phyloP scores from a whole-genome alignment of 768 basidiomycete species.

The Rhizopogon rudus region DNA sequence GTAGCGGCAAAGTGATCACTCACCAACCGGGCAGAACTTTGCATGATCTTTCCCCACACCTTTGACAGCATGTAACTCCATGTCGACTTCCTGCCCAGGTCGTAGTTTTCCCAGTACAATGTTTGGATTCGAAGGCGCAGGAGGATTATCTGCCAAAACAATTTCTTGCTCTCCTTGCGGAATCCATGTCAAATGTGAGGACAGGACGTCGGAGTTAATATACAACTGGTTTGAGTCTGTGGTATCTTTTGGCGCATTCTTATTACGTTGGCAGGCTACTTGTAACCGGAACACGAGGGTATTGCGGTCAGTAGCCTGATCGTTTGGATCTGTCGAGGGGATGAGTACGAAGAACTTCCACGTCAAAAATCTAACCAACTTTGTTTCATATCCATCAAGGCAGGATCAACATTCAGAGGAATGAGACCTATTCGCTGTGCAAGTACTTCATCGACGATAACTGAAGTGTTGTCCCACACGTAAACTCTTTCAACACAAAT shows the following conservation, averaged over 20 bases:
- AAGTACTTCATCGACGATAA: slow-evolving; percentile 92
- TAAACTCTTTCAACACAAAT: slow-evolving; percentile 89
- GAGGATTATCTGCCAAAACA: slow-evolving; percentile 48
- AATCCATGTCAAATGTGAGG: slow-evolving; percentile 67
- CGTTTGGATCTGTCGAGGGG: slow-evolving; percentile 31
- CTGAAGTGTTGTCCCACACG: slow-evolving; percentile 91
- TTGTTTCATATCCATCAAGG: slow-evolving; percentile 54
- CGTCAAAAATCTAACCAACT: slow-evolving; percentile 20
- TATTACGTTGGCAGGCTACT: slow-evolving; percentile 59
- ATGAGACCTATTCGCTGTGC: slow-evolving; percentile 90
- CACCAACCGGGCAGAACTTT: slow-evolving; percentile 94
- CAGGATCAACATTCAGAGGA: slow-evolving; percentile 84
- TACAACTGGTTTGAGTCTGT: slow-evolving; percentile 63
- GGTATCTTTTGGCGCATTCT: slow-evolving; percentile 44
- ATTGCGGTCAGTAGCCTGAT: slow-evolving; percentile 79
- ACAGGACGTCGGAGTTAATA: slow-evolving; percentile 62
- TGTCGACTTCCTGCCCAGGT: slow-evolving; percentile 83
- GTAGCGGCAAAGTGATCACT: slow-evolving; percentile 14
- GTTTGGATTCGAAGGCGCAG: slow-evolving; percentile 68
- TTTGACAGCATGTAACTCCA: slow-evolving; percentile 89
- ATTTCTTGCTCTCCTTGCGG: slow-evolving; percentile 78
- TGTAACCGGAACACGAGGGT: slow-evolving; percentile 85
- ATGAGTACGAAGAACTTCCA: neutral
- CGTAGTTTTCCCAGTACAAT: slow-evolving; percentile 90
- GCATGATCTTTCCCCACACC: slow-evolving; percentile 93